A percentile compares a stretch with the other conserved stretches of the same genome.
Conservation (phyloP, 805 yeast genomes). For the Candida vartiovaarae region DNA sequence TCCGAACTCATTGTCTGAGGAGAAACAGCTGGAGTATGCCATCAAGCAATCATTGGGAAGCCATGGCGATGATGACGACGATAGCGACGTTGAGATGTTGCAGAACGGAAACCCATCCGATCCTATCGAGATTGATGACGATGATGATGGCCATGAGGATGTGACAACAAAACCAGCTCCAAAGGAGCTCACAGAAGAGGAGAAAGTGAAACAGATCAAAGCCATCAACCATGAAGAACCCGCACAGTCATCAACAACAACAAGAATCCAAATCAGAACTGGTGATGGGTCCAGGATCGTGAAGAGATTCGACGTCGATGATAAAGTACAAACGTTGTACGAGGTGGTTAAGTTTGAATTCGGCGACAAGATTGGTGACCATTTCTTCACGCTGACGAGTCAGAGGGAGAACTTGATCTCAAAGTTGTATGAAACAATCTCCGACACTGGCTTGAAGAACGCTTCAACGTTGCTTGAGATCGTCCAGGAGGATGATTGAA, state of each 20-base stretch:
- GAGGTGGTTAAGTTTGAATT: conserved; percentile 60
- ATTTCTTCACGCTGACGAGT: conserved; percentile 36
- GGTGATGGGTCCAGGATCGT: conserved; percentile 83
- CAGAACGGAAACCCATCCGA: conserved; percentile 13
- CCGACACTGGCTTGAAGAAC: conserved; percentile 72
- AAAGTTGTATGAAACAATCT: conserved; percentile 49
- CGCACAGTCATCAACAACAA: conserved; percentile 23
- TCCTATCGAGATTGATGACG: conserved; percentile 21
- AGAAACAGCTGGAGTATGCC: conserved; percentile 76
- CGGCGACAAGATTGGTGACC: conserved; percentile 30
- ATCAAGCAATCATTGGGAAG: conserved; percentile 54
- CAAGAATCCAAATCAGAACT: conserved; percentile 78
- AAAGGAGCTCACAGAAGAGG: conserved; percentile 29
- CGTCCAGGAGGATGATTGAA: conserved; percentile 3
- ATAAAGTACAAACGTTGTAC: conserved; percentile 53
- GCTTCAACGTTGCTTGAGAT: conserved; percentile 43
- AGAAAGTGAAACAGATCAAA: conserved; percentile 41
- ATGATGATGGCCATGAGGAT: conserved; percentile 6
- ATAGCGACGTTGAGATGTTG: conserved; percentile 17
- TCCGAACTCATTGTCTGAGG: conserved; percentile 65
- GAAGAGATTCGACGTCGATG: conserved; percentile 55
- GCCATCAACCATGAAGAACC: conserved; percentile 62
- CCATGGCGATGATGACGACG: conserved; percentile 17
- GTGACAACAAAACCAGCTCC: conserved; percentile 2
- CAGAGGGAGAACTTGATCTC: conserved; percentile 48